Evolutionary conservation across 805 yeast species (phyloP), one percentile per base, ranked within the genome.

Genomic region (Schwanniomyces vanrijiae): DNA sequence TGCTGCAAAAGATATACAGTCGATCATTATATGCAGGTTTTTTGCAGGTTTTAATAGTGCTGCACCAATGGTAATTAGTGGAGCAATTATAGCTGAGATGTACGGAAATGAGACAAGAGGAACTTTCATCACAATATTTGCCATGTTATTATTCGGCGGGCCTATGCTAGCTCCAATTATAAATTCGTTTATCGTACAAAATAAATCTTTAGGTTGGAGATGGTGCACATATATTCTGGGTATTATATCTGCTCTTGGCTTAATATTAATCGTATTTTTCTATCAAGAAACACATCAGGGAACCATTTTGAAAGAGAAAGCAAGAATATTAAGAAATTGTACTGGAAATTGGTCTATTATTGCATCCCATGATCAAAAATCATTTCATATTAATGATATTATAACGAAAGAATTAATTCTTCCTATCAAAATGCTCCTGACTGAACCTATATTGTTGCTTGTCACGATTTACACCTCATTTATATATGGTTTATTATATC

Each of bases 61-160:
- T 20, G 88, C 91, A 29, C 88, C 91, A 0, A 62, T 88, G 60
- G 90, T 87, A 21, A 86, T 86, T 38, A 56, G 90, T 13, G 92
- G 94, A 22, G 95, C 94, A 40, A 77, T 86, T 0, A 83, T 88
- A 66, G 86, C 92, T 5, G 96, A 89, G 61, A 74, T 87, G 75
- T 87, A 9, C 26, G 9, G 26, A 5, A 5, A 24, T 24, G 9
- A 9, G 26, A 9, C 81, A 80, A 61, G 78, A 77, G 54, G 79
- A 82, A 59, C 66, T 83, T 59, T 86, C 90, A 13, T 55, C 83
- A 79, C 87, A 3, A 65, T 82, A 13, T 88, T 86, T 67, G 84
- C 91, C 81, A 50, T 78, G 77, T 53, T 79, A 9, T 68, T 68
- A 6, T 63, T 64, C 43, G 50, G 60, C 26, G 69, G 68, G 2